A percentile compares a stretch with the other conserved stretches of the same genome.
phyloP scores from a whole-genome alignment of 2,329 filamentous ascomycete genomes.

The Karstenula rhodostoma region DNA sequence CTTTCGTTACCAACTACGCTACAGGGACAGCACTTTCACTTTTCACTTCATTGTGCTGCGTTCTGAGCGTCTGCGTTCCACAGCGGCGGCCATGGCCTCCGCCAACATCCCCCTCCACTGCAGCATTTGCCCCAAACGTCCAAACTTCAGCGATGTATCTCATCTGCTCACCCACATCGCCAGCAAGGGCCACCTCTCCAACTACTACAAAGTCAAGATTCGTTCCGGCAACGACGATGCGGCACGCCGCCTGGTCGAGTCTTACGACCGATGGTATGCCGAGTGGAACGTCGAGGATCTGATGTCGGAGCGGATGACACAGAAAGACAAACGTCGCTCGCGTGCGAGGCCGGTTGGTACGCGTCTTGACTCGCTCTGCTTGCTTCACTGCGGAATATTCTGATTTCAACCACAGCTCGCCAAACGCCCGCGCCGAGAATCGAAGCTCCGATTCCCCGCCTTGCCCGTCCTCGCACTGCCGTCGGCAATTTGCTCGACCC shows the following conservation, averaged over 20 bases:
- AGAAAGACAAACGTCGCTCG: slow-evolving; percentile 75
- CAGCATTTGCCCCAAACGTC: slow-evolving; percentile 81
- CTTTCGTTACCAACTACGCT: slow-evolving; percentile 34
- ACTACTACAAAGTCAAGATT: slow-evolving; percentile 83
- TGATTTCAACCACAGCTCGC: slow-evolving; percentile 38
- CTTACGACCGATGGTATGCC: slow-evolving; percentile 82
- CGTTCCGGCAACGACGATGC: slow-evolving; percentile 71
- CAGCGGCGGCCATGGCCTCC: slow-evolving; percentile 48
- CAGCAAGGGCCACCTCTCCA: slow-evolving; percentile 89
- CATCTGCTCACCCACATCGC: slow-evolving; percentile 91
- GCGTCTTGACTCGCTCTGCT: slow-evolving; percentile 14
- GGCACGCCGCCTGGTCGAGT: slow-evolving; percentile 68
- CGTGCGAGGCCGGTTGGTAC: slow-evolving; percentile 45
- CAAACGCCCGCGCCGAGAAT: slow-evolving; percentile 30
- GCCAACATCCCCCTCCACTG: slow-evolving; percentile 74
- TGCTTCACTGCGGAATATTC: slow-evolving; percentile 13
- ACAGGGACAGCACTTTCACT: slow-evolving; percentile 38
- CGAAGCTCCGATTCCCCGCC: slow-evolving; percentile 36
- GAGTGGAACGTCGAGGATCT: slow-evolving; percentile 74
- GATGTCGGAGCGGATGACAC: slow-evolving; percentile 78
- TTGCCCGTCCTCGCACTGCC: slow-evolving; percentile 32
- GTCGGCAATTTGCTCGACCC: slow-evolving; percentile 44
- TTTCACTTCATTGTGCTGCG: slow-evolving; percentile 21
- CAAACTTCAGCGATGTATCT: slow-evolving; percentile 86
- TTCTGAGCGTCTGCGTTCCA: slow-evolving; percentile 25